Evolutionary conservation across 2,329 filamentous ascomycete genomes (phyloP), one percentile per base, ranked within the genome.

Genomic region (Helotiales sp.): DNA sequence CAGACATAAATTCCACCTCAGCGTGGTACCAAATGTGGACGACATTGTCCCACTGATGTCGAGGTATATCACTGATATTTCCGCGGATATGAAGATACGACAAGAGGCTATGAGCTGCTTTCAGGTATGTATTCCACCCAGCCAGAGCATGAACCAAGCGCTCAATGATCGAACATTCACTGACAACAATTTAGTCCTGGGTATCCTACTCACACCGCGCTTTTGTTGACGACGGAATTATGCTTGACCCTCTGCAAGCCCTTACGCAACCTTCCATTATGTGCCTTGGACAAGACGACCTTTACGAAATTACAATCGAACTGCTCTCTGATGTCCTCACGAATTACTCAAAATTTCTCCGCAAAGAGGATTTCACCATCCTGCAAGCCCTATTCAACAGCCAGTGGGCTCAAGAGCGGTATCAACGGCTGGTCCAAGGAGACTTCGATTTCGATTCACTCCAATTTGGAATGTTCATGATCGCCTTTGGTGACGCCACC

Each of bases 161-260:
- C 13, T 26, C 30, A 2, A 24, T 22, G n/a, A n/a, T 15, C 20
- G 13, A 30, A 6, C 34, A 34, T 22, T 40, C 13, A 34, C 70
- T 73, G 61, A 71, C 45, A 43, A 15, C 4, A 43, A 6, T 66
- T 40, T 63, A 91, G 89, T 85, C 89, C 4, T 95, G 91, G 91
- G 85, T 93, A 34, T 84, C 87, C 72, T 93, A 93, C 74, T 89
- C 88, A 5, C 90, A 93, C 73, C 85, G 87, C 37, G 83, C 86
- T 30, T 87, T 88, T 59, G 80, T 85, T 2, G 83, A 85, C 54
- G 84, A 86, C 37, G 84, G 84, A 17, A 82, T 85, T 17, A 82
- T 91, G 34, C 80, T 91, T 1, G 80, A 84, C 20, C 82, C 86
- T 20, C 82, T 94, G 15, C 86, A 86, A 34, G 82, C 84, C 1